Evolutionary conservation across 805 yeast genomes (phyloP).

Genomic region (Saccharomycopsis lassenensis): DNA sequence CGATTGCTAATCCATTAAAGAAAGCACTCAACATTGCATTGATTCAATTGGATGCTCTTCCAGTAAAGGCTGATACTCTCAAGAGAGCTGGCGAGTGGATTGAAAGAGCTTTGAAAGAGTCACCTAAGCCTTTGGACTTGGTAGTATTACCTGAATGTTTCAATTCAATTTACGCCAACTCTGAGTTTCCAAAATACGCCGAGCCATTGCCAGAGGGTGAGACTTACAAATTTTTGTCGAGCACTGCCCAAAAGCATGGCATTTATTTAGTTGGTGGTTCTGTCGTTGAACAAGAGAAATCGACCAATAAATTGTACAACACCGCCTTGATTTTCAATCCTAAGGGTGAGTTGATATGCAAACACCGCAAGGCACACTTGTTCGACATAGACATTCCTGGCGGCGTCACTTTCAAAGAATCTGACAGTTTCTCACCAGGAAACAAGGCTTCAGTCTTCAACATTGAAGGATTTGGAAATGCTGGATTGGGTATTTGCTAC

Average conservation of each 20-base stretch:
- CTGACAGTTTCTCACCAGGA: slow-evolving; percentile 67
- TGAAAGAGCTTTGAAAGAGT: slow-evolving; percentile 45
- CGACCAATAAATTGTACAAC: slow-evolving; percentile 50
- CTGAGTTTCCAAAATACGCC: slow-evolving; percentile 77
- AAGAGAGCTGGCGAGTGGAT: slow-evolving; percentile 54
- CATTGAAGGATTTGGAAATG: slow-evolving; percentile 50
- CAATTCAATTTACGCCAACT: slow-evolving; percentile 89
- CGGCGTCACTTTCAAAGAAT: slow-evolving; percentile 81
- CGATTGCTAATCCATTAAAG: slow-evolving; percentile 24
- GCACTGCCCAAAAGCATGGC: slow-evolving; percentile 51
- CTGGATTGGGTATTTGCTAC: slow-evolving; percentile 82
- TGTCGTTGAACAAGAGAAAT: slow-evolving; percentile 64
- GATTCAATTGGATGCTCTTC: slow-evolving; percentile 69
- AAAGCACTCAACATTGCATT: slow-evolving; percentile 69
- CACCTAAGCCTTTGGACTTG: slow-evolving; percentile 51
- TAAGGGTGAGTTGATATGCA: slow-evolving; percentile 67
- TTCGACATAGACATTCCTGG: slow-evolving; percentile 91
- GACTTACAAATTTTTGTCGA: slow-evolving; percentile 48
- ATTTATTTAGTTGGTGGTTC: slow-evolving; percentile 83
- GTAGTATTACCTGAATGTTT: slow-evolving; percentile 92
- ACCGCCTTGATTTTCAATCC: slow-evolving; percentile 66
- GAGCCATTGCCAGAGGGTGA: slow-evolving; percentile 59
- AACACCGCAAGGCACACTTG: slow-evolving; percentile 83
- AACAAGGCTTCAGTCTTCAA: slow-evolving; percentile 69
- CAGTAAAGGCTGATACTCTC: slow-evolving; percentile 72